Percentiles rank a stretch among this genome's conserved stretches.
These are phyloP conservation scores for Saccharomycopsis olivae DNA, from an alignment of 805 yeast genomes.

Conservation along the genomic window DNA sequence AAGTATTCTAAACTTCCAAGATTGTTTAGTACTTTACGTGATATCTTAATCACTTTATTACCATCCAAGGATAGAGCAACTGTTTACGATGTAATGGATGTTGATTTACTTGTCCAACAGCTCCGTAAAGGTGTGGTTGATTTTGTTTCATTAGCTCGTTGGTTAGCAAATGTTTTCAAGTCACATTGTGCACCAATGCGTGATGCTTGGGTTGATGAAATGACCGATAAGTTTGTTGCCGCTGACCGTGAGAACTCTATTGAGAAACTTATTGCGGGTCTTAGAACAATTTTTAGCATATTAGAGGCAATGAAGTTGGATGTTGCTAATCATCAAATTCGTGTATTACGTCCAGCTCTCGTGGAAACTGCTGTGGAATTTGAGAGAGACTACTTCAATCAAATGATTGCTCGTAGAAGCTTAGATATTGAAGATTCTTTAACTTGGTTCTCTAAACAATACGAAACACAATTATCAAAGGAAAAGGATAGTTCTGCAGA, in stretches of 20 bases:
- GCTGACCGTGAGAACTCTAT: constrained; percentile 35
- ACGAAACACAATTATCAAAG: constrained; percentile 16
- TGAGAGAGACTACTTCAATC: constrained; percentile 66
- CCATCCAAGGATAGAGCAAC: constrained; percentile 63
- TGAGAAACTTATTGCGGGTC: constrained; percentile 55
- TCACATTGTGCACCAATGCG: constrained; percentile 95
- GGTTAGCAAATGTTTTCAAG: constrained; percentile 72
- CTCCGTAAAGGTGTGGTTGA: constrained; percentile 60
- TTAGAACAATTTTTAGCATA: constrained; percentile 68
- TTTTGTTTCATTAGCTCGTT: constrained; percentile 56
- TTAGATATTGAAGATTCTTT: constrained; percentile 49
- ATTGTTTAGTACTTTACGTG: constrained; percentile 67
- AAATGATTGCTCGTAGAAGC: constrained; percentile 36
- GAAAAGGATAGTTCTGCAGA: constrained; percentile 23
- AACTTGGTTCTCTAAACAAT: constrained; percentile 45
- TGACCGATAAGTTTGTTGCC: constrained; percentile 39
- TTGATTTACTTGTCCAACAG: constrained; percentile 69
- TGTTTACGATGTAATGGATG: constrained; percentile 65
- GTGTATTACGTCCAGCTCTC: constrained; percentile 72
- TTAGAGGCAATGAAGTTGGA: constrained; percentile 92
- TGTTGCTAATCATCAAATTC: constrained; percentile 88
- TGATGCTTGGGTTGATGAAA: constrained; percentile 78
- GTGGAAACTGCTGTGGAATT: constrained; percentile 82
- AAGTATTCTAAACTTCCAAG: constrained; percentile 45
- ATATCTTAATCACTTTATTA: constrained; percentile 60